phyloP scores from a whole-genome alignment of 306 rosid species.

The Medicago ruthenica region DNA sequence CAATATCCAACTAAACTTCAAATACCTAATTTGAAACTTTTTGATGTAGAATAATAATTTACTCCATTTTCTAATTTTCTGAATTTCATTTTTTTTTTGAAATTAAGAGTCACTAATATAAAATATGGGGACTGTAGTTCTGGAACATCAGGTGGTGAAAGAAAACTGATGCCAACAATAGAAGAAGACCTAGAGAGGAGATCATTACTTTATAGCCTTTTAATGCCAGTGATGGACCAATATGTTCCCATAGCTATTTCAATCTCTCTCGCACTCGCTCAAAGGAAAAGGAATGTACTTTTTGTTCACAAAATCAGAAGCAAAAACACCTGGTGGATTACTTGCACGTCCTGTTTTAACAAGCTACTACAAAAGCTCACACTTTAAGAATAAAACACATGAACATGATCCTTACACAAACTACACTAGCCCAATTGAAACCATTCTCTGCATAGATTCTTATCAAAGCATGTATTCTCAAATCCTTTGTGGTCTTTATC shows the following conservation, averaged over 20 bases:
- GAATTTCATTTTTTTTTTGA: no score
- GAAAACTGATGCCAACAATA: constrained; percentile 90
- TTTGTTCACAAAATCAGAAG: constrained; percentile 54
- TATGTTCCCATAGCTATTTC: no score
- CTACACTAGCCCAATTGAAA: constrained; percentile 63
- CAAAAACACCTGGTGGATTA: constrained; percentile 61
- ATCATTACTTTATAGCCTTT: constrained; percentile 76
- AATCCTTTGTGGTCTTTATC: constrained; percentile 66
- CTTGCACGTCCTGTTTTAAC: constrained; percentile 62
- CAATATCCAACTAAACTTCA: no score
- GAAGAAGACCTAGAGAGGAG: constrained; percentile 74
- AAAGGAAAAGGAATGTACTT: constrained; percentile 70
- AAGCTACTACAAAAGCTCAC: constrained; percentile 64
- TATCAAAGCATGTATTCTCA: constrained; percentile 75
- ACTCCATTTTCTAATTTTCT: no score
- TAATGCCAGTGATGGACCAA: constrained; percentile 84
- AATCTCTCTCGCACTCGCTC: no score
- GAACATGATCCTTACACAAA: constrained; percentile 59
- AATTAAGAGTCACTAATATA: no score
- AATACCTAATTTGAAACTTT: no score
- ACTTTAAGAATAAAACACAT: constrained; percentile 41
- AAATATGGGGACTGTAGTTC: constrained; percentile 55
- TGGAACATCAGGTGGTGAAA: constrained; percentile 94
- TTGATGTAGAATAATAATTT: no score
- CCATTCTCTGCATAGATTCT: constrained; percentile 61